Conservation (phyloP, 495 filamentous ascomycete genomes). For the Trichoderma reesei region DNA sequence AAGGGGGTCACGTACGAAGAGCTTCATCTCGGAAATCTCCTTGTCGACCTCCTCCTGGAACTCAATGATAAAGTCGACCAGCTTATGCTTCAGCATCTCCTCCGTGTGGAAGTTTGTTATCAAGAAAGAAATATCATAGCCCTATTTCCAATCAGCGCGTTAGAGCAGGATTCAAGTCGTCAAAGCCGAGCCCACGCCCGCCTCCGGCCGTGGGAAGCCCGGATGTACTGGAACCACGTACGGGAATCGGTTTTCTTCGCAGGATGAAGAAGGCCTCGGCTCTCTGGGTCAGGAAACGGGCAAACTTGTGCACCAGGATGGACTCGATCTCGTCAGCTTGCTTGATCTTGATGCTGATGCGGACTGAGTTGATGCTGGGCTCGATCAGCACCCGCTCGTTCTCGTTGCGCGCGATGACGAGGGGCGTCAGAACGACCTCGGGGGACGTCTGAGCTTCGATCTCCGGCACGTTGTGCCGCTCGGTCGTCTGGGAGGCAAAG, state of each 20-base stretch:
- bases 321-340: slow-evolving; percentile 98
- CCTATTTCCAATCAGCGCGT: slow-evolving; percentile 38
- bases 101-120: slow-evolving; percentile 98
- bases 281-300: slow-evolving; percentile 52
- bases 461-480: slow-evolving; percentile 96
- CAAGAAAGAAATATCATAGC: slow-evolving; percentile 97
- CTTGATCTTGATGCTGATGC: slow-evolving; percentile 96
- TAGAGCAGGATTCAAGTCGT: background rate
- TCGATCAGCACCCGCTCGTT: slow-evolving; percentile 91
- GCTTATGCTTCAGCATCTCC: slow-evolving; percentile 94
- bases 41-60: slow-evolving; percentile 99
- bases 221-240: background rate
- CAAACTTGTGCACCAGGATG: slow-evolving; percentile 82
- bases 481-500: slow-evolving; percentile 92
- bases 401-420: slow-evolving; percentile 84
- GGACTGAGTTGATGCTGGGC: slow-evolving; percentile 74
- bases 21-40: slow-evolving; percentile 99
- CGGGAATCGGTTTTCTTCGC: slow-evolving; percentile 72
- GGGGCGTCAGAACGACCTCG: slow-evolving; percentile 87
- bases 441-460: slow-evolving; percentile 88
- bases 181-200: background rate
- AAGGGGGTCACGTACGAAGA: slow-evolving; percentile 63
- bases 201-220: background rate
- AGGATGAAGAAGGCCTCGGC: slow-evolving; percentile 98
- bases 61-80: slow-evolving; percentile 97